These are phyloP conservation scores for Nicotiana paniculata DNA, from an alignment of 257 asterid species.

Conservation along the genomic window DNA sequence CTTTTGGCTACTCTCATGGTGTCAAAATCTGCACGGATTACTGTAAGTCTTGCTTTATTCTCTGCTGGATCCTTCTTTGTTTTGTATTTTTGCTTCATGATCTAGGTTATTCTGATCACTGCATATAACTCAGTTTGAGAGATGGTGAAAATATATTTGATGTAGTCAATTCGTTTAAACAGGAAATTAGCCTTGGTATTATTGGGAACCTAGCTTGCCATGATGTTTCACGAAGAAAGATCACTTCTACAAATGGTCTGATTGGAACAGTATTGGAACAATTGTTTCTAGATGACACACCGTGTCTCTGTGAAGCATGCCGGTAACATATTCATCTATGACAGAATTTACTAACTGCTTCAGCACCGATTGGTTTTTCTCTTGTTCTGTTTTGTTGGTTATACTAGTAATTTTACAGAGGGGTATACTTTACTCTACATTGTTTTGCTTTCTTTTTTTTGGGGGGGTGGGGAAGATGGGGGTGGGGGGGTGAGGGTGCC, in stretches of 20 bases:
- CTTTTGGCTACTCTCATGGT: conserved; percentile 66
- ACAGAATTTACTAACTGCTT: background rate
- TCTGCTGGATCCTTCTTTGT: conserved; percentile 1
- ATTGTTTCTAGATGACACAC: conserved; percentile 64
- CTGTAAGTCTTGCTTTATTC: conserved; percentile 39
- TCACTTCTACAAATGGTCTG: conserved; percentile 58
- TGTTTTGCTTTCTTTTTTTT: background rate
- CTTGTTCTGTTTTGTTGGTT: background rate
- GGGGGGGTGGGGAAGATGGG: background rate
- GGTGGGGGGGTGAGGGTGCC: too few relatives aligned
- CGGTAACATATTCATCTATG: conserved; percentile 36
- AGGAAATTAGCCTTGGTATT: conserved; percentile 95
- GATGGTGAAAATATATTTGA: background rate
- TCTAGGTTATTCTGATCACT: background rate
- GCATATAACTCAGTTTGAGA: background rate
- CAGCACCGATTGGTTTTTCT: background rate
- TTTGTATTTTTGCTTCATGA: background rate
- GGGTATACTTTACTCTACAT: background rate
- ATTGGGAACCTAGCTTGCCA: conserved; percentile 94
- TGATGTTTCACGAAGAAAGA: conserved; percentile 45
- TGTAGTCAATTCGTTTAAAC: conserved; percentile 19
- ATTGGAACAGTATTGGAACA: conserved; percentile 55
- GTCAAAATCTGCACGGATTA: conserved; percentile 57
- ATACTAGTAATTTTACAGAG: background rate
- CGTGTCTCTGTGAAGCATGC: conserved; percentile 86